Percentiles rank a stretch among this genome's conserved stretches.
Evolutionary conservation across 257 asterid species (phyloP).

Genomic region (Scutellaria baicalensis): DNA sequence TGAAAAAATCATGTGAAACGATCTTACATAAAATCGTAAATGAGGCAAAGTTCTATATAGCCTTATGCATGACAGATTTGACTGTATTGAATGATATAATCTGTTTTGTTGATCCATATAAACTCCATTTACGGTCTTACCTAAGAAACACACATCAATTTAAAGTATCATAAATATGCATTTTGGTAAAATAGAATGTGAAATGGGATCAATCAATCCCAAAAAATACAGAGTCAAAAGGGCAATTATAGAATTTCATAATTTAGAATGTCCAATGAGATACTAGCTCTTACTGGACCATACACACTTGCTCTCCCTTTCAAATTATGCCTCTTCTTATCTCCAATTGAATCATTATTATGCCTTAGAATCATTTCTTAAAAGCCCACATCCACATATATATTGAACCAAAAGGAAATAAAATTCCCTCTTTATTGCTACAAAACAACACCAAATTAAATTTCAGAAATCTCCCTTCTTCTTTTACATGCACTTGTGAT

Average conservation of each 20-base stretch:
- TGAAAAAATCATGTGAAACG: too few relatives aligned
- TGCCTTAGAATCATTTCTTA: background rate
- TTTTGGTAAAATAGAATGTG: too few relatives aligned
- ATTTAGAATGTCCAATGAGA: background rate
- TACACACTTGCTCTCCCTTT: background rate
- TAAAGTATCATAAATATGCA: too few relatives aligned
- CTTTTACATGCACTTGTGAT: background rate
- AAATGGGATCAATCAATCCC: too few relatives aligned
- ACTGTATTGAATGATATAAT: too few relatives aligned
- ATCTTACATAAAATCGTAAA: too few relatives aligned
- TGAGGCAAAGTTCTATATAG: too few relatives aligned
- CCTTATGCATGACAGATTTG: too few relatives aligned
- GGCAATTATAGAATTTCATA: background rate
- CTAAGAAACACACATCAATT: too few relatives aligned
- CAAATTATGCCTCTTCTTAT: constrained; percentile 21
- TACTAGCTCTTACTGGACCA: constrained; percentile 19
- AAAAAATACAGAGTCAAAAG: background rate
- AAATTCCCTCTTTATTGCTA: background rate
- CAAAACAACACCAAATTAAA: too few relatives aligned
- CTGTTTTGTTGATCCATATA: too few relatives aligned
- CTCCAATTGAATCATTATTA: constrained; percentile 20
- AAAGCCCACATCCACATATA: constrained; percentile 26
- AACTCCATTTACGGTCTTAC: too few relatives aligned
- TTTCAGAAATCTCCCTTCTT: background rate
- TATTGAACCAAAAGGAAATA: background rate